Evolutionary conservation across 1,284 basidiomycete species (phyloP).

Genomic region (Trametes pubescens): DNA sequence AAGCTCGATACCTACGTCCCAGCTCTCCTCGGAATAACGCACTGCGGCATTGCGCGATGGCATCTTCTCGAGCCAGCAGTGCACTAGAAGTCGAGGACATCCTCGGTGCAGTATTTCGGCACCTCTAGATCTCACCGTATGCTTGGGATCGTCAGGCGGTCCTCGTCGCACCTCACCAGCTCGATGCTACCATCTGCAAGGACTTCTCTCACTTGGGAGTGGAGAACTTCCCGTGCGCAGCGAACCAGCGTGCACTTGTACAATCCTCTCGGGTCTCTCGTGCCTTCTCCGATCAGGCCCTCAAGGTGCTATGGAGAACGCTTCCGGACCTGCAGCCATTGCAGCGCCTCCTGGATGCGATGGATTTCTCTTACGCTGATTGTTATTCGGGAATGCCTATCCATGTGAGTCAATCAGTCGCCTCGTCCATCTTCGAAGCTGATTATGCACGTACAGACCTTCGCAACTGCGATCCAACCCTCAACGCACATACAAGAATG

Average conservation of each 20-base stretch:
- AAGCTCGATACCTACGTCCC: no score
- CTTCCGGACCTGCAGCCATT: constrained; percentile 12
- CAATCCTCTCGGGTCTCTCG: constrained; percentile 16
- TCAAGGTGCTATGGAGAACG: constrained; percentile 20
- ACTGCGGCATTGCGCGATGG: no score
- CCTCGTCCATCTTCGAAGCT: not conserved
- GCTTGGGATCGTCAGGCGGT: constrained; percentile 8
- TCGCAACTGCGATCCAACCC: not conserved
- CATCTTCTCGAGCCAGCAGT: not conserved
- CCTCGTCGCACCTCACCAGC: constrained; percentile 8
- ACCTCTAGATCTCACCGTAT: constrained; percentile 17
- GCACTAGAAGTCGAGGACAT: constrained; percentile 15
- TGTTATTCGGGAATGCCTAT: not conserved
- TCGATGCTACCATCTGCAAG: constrained; percentile 1
- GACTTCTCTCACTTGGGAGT: constrained; percentile 14
- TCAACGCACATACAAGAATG: not conserved
- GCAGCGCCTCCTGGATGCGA: constrained; percentile 2
- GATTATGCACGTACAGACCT: not conserved
- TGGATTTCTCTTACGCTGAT: constrained; percentile 16
- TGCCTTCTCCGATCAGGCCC: constrained; percentile 6
- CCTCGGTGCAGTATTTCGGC: constrained; percentile 6
- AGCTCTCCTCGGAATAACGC: no score
- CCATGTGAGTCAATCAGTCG: constrained; percentile 5
- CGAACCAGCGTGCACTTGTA: constrained; percentile 10
- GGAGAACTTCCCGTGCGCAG: not conserved